Evolutionary conservation across 2,329 filamentous ascomycete species (phyloP).

Genomic region (Ophiostoma ulmi): DNA sequence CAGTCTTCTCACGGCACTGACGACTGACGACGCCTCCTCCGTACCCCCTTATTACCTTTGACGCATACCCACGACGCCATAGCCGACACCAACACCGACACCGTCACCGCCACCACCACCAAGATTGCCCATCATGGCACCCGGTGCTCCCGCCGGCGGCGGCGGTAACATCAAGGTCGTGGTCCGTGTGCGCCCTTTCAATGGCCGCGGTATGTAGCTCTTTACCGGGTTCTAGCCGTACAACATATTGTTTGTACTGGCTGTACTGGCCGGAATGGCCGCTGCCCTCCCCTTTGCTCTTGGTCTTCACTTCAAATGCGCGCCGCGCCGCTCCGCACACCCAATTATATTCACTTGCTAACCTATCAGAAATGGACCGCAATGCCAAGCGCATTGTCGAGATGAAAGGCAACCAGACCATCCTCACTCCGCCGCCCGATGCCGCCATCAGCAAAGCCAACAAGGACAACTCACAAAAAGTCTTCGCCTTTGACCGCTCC

Average conservation of each 20-base stretch:
- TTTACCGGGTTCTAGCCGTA: background rate
- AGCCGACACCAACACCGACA: background rate
- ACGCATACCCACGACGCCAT: background rate
- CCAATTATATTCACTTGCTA: background rate
- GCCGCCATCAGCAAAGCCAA: conserved; percentile 56
- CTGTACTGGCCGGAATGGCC: background rate
- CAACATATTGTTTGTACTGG: too few species aligned
- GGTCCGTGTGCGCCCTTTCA: conserved; percentile 93
- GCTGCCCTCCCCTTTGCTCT: background rate
- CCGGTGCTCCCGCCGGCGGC: conserved; percentile 35
- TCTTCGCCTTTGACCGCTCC: conserved; percentile 93
- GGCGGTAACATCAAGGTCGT: conserved; percentile 99
- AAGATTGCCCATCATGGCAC: conserved; percentile 49
- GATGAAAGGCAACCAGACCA: conserved; percentile 90
- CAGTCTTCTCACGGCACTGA: background rate
- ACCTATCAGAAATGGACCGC: conserved; percentile 69
- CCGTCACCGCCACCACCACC: background rate
- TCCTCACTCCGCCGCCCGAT: conserved; percentile 69
- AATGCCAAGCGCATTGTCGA: conserved; percentile 94
- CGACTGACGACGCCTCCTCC: background rate
- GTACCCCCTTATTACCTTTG: background rate
- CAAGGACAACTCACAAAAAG: conserved; percentile 66
- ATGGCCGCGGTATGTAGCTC: conserved; percentile 68
- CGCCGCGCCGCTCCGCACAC: background rate
- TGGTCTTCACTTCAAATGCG: background rate